Conservation (phyloP, 495 filamentous ascomycete genomes). For the Podospora pseudocomata region DNA sequence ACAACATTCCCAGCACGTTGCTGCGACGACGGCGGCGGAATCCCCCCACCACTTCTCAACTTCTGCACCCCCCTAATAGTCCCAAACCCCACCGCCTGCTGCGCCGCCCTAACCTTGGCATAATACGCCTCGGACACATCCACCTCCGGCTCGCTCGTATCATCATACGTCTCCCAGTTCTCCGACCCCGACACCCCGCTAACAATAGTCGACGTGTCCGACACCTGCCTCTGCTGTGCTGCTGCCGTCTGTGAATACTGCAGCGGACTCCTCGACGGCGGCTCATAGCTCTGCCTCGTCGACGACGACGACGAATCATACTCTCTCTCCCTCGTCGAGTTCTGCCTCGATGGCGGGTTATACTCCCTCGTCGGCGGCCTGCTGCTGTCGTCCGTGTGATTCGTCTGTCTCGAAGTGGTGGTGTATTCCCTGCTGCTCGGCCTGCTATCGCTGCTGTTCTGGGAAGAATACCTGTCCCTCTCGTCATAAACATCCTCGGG, state of each 20-base stretch:
- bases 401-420: conserved; percentile 37
- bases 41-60: conserved; percentile 23
- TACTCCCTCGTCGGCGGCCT: not conserved
- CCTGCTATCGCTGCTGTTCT: conserved; percentile 24
- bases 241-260: conserved; percentile 40
- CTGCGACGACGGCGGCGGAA: conserved; percentile 29
- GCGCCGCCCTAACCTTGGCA: conserved; percentile 65
- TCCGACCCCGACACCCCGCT: conserved; percentile 74
- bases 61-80: not conserved
- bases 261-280: conserved; percentile 6
- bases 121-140: conserved; percentile 75
- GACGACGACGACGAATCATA: not conserved
- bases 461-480: conserved; percentile 27
- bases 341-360: not conserved
- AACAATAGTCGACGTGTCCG: conserved; percentile 62
- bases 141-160: conserved; percentile 67
- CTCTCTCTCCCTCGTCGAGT: not conserved
- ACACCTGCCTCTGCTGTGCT: conserved; percentile 55
- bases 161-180: conserved; percentile 94
- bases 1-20: conserved; percentile 32
- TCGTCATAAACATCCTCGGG: conserved; percentile 89
- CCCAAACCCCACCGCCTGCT: not conserved
- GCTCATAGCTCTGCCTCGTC: not conserved
- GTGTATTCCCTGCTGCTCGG: conserved; percentile 31
- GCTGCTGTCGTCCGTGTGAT: not conserved